A percentile compares a stretch with the other conserved stretches of the same genome.
These are phyloP conservation scores for Colletotrichum sp. DNA, from an alignment of 2,329 filamentous ascomycete genomes.

Conservation along the genomic window DNA sequence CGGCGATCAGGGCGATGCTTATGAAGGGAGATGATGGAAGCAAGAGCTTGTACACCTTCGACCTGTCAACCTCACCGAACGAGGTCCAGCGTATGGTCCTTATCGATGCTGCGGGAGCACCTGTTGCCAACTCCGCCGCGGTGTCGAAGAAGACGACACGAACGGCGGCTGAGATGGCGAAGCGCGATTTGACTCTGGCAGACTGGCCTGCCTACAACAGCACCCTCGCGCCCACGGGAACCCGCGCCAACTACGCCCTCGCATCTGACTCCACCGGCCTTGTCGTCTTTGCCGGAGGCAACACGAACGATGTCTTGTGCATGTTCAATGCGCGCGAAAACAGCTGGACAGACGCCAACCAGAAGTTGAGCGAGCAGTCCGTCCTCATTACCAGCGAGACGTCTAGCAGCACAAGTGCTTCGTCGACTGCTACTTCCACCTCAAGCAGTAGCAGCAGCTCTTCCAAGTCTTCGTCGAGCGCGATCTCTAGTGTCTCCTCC, in stretches of 20 bases:
- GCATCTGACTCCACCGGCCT: conserved; percentile 70
- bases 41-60: conserved; percentile 80
- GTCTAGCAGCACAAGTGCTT: conserved; percentile 30
- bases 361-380: conserved; percentile 60
- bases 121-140: conserved; percentile 50
- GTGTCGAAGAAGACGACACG: conserved; percentile 29
- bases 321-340: conserved; percentile 82
- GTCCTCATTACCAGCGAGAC: conserved; percentile 33
- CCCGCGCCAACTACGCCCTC: conserved; percentile 73
- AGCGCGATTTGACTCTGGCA: conserved; percentile 58
- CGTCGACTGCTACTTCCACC: conserved; percentile 30
- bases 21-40: conserved; percentile 77
- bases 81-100: conserved; percentile 73
- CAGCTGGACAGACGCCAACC: conserved; percentile 75
- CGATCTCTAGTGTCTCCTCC: conserved; percentile 20
- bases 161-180: background rate
- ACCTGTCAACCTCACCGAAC: conserved; percentile 78
- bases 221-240: conserved; percentile 69
- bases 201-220: conserved; percentile 83
- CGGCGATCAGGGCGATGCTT: conserved; percentile 64
- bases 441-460: conserved; percentile 29
- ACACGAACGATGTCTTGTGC: conserved; percentile 67
- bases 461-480: conserved; percentile 23
- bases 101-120: conserved; percentile 63
- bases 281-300: conserved; percentile 65